A percentile compares a stretch with the other conserved stretches of the same genome.
These are phyloP conservation scores for Barbarea vulgaris DNA, from an alignment of 345 rosid genomes.

Conservation along the genomic window DNA sequence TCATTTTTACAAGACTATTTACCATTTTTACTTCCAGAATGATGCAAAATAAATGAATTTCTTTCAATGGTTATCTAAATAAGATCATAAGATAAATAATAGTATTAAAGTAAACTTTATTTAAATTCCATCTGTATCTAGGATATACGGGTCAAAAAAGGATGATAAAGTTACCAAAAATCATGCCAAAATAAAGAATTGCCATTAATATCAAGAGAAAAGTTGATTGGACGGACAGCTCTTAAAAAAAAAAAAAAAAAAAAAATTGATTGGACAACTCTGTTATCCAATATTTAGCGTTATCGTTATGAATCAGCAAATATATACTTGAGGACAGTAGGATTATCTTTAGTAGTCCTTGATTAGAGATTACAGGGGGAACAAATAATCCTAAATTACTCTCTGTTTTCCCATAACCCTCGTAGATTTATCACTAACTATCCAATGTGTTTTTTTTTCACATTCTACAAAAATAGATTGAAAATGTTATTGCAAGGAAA, in stretches of 20 bases:
- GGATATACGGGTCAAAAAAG: not conserved
- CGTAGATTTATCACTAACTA: not conserved
- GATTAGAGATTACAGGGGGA: not conserved
- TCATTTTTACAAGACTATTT: no score
- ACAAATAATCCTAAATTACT: not conserved
- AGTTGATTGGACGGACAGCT: no score
- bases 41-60: not conserved
- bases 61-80: not conserved
- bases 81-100: not conserved
- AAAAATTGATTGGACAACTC: not conserved
- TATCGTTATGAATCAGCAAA: not conserved
- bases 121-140: not conserved
- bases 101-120: not conserved
- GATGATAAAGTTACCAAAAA: no score
- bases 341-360: not conserved
- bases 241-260: no score
- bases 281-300: slow-evolving; percentile 7
- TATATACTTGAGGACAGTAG: not conserved
- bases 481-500: slow-evolving; percentile 1
- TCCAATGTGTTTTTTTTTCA: slow-evolving; percentile 1
- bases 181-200: no score
- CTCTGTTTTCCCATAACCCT: not conserved
- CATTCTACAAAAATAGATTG: slow-evolving; percentile 7
- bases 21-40: not conserved
- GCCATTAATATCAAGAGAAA: not conserved